Evolutionary conservation across 169 alveolate genomes (phyloP).

Genomic region (Eimeria falciformis): DNA sequence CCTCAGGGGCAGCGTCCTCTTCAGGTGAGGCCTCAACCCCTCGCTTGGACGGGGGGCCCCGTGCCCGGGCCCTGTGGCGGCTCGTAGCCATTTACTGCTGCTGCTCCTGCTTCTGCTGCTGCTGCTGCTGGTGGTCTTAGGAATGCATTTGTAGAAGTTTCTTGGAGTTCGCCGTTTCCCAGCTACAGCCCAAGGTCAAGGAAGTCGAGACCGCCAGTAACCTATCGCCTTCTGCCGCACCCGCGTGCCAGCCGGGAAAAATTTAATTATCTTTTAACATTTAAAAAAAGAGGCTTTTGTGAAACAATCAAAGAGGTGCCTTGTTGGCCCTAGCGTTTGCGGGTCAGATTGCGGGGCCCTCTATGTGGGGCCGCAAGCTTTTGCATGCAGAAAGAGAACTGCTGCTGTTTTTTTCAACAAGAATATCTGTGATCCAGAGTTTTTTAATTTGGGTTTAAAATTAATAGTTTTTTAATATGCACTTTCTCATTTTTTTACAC

Average conservation of each 20-base stretch:
- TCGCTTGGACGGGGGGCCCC: not conserved
- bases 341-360: too few relatives aligned
- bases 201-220: not conserved
- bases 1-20: not conserved
- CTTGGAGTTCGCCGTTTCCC: not conserved
- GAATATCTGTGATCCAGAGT: too few relatives aligned
- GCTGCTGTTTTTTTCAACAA: too few relatives aligned
- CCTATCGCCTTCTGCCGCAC: constrained; percentile 27
- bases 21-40: not conserved
- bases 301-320: too few relatives aligned
- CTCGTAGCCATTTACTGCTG: not conserved
- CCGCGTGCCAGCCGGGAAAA: not conserved
- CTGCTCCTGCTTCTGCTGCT: not conserved
- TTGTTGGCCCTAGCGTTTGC: too few relatives aligned
- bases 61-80: not conserved
- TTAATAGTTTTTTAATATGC: too few relatives aligned
- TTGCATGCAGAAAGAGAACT: too few relatives aligned
- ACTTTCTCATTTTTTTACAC: too few relatives aligned
- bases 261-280: too few relatives aligned
- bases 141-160: not conserved
- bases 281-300: too few relatives aligned
- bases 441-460: too few relatives aligned
- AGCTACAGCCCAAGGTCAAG: not conserved
- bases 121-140: not conserved
- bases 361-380: too few relatives aligned